Evolutionary conservation across 106 monocot species (phyloP), one percentile per base, ranked within the genome.

Genomic region (Dendrobium chrysotoxum): DNA sequence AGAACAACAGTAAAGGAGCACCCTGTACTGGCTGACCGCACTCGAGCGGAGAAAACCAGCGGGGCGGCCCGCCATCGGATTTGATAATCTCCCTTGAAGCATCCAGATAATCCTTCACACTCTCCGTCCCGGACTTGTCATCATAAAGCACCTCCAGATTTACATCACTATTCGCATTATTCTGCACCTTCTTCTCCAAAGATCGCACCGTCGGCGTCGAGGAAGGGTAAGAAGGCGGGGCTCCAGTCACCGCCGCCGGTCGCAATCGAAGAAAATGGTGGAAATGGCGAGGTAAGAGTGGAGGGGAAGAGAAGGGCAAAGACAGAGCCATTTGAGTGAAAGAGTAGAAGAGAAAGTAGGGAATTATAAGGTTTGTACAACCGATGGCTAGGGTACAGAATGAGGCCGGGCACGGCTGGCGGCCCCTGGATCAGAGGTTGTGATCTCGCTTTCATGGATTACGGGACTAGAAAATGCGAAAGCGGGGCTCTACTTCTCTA

Each of bases 11-110:
- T 78, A 87, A 41, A 12, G 90, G 90, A 18, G 90, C 80, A 20
- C 72, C 83, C 7, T 80, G 58, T 11, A 90, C 40, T 5, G 87
- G 87, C 64, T 53, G 54, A 21, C 87, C 90, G 67, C 90, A 90
- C 79, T 87, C 87, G 0, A 82, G 72, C 26, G 87, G 90, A 55
- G 83, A 90, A 81, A 90, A 87, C 90, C 90, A 90, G 79, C 90
- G 80, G 7, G 90, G 90, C 31, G 83, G 85, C 26, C 85, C 87
- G 10, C 90, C 90, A 35, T 90, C 90, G 18, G 75, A 45, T 75
- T 41, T 81, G 7, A 78, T 77, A n/a, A 90, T 75, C 75, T 85
- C 83, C 83, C 50, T 75, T 0, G 81, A 78, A 41, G 70, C 76
- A 16, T 81, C 87, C 12, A 90, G 58, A 45, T 90, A 90, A 54